These are phyloP conservation scores for Aegilops longissima DNA, from an alignment of 176 grass and related monocot species.

Conservation along the genomic window DNA sequence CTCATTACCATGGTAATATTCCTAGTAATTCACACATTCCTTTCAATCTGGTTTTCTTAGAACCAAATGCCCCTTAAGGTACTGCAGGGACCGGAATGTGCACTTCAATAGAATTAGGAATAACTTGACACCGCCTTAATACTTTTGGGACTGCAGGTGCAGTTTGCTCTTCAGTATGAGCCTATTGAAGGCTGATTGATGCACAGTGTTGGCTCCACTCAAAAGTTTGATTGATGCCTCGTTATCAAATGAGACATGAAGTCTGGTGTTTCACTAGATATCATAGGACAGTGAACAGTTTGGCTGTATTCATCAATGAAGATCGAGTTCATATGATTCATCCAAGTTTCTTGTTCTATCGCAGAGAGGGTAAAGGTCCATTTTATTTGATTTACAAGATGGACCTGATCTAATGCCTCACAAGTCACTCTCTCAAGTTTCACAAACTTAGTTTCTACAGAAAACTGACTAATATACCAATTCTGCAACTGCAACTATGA, in stretches of 20 bases:
- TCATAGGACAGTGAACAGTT: not conserved
- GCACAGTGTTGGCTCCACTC: not conserved
- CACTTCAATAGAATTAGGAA: not conserved
- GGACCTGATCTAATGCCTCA: not conserved
- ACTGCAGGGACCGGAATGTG: not conserved
- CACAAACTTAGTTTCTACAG: not conserved
- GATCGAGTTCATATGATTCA: not conserved
- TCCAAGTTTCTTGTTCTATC: slow-evolving; percentile 2
- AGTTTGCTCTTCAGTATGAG: not conserved
- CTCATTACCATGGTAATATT: not conserved
- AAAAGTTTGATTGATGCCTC: slow-evolving; percentile 21
- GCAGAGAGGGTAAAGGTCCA: not conserved
- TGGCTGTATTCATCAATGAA: not conserved
- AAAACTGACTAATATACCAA: slow-evolving; percentile 1
- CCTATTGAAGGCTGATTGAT: not conserved
- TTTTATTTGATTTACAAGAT: slow-evolving; percentile 25
- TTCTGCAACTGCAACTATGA: not conserved
- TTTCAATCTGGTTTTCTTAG: slow-evolving; percentile 5
- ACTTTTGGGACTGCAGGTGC: not conserved
- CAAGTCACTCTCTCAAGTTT: not conserved
- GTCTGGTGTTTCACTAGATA: slow-evolving; percentile 27
- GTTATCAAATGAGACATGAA: slow-evolving; percentile 18
- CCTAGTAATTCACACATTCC: not conserved
- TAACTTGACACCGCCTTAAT: not conserved
- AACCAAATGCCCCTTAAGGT: not conserved